Evolutionary conservation across 225 moss, liverwort and hornwort species (phyloP), one percentile per base, ranked within the genome.

Genomic region (Pseudoscleropodium purum): DNA sequence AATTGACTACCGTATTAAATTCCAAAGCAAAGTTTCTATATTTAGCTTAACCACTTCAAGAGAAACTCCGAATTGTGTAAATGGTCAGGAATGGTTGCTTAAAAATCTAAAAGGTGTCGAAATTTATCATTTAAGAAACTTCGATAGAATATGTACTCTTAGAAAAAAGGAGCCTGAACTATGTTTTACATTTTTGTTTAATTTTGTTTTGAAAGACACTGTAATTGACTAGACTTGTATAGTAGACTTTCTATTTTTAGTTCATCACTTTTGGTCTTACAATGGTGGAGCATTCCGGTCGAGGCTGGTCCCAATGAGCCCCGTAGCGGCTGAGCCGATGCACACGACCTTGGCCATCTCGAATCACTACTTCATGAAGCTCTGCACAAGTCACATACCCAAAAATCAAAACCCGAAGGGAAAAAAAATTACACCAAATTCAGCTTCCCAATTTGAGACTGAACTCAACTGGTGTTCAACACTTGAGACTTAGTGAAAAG

Each of bases 261-360:
- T 49, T 68, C 30, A 41, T 13, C 30, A 56, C 19, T 34, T 59
- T 36, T 4, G 33, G 25, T 18, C 89, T 86, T 92, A 97, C 98
- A 86, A 95, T 95, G 86, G 94, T 96, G 87, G 93, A 94, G 51
- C 96, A 97, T 88, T 98, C 98, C 13, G 98, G 98, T 27, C 98
- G 93, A 23, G 98, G 96, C 39, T 85, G 90, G 73, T 93, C 90
- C 98, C 98, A 98, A 14, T 91, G 89, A 43, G 98, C 96, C 31
- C 88, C 89, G 86, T 98, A 98, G n/a, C 96, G 95, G 88, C 94
- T 94, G 49, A 98, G 95, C 25, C 93, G 93, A 78, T 98, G 96
- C 81, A 91, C 65, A 23, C 47, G 82, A 8, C 95, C 97, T 68
- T 86, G 91, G 56, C 88, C 52, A 81, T 96, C 95, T 64, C 88